A percentile compares a stretch with the other conserved stretches of the same genome.
These are phyloP conservation scores for Ceratobasidium sp. DNA, from an alignment of 1,284 basidiomycete genomes.

Conservation along the genomic window DNA sequence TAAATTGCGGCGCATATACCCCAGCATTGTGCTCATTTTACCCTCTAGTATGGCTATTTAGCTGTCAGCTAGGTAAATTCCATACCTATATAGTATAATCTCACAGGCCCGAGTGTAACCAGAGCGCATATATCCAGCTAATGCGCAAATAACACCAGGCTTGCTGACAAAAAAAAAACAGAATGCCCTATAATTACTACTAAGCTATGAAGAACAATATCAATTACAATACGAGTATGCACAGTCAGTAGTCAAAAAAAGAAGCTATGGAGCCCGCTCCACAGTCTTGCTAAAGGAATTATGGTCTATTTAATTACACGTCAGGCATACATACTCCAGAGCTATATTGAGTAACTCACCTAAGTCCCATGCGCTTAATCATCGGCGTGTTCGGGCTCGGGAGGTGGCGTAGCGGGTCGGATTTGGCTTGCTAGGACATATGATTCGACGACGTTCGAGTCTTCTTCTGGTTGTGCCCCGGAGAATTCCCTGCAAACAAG, in stretches of 20 bases:
- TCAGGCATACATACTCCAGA: background rate
- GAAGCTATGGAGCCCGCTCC: background rate
- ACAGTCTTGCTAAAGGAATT: too few relatives aligned
- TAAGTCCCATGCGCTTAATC: background rate
- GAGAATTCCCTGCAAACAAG: background rate
- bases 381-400: background rate
- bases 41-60: background rate
- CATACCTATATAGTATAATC: background rate
- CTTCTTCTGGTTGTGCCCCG: background rate
- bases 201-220: background rate
- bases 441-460: background rate
- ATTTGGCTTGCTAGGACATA: background rate
- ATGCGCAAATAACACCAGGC: too few relatives aligned
- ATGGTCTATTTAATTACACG: too few relatives aligned
- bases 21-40: background rate
- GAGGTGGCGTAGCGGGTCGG: slow-evolving; percentile 9
- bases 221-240: background rate
- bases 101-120: background rate
- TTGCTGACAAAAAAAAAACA: too few relatives aligned
- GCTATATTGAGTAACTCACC: background rate
- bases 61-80: background rate
- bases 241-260: background rate
- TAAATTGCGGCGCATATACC: too few relatives aligned
- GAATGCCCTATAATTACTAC: too few relatives aligned
- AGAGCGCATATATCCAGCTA: too few relatives aligned